phyloP scores from a whole-genome alignment of 305 asterid species.

The Lippia alba region DNA sequence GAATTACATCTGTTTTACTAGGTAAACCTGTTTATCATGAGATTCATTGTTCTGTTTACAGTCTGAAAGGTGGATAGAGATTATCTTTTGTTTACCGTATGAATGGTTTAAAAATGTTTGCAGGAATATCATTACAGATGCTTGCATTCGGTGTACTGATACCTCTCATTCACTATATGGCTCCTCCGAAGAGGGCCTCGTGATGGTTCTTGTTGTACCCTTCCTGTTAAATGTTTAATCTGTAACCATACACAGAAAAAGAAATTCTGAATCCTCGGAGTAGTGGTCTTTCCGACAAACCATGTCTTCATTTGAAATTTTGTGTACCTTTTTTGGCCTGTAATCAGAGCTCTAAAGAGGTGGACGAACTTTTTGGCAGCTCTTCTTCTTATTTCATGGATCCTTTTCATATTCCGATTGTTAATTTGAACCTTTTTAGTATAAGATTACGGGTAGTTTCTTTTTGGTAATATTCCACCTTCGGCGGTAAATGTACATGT shows the following conservation, averaged over 20 bases:
- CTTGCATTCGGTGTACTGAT: slow-evolving; percentile 35
- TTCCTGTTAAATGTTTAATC: background rate
- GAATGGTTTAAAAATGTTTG: background rate
- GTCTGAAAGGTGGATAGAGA: background rate
- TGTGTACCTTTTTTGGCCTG: no score
- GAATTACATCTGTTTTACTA: slow-evolving; percentile 42
- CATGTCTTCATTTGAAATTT: no score
- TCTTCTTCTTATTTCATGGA: no score
- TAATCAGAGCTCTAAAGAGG: no score
- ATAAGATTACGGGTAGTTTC: no score
- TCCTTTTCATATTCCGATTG: no score
- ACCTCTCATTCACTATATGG: slow-evolving; percentile 58
- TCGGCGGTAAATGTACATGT: no score
- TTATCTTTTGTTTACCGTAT: background rate
- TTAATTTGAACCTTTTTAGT: no score
- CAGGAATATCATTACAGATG: slow-evolving; percentile 47
- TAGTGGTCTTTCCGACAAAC: no score
- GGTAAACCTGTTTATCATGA: slow-evolving; percentile 37
- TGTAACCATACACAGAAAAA: background rate
- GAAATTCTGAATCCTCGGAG: no score
- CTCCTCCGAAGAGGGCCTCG: slow-evolving; percentile 62
- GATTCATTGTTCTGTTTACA: background rate
- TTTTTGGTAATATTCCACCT: no score
- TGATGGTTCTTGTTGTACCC: slow-evolving; percentile 22
- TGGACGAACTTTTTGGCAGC: no score